phyloP scores from a whole-genome alignment of 2,329 filamentous ascomycete species.

The Knufia fluminis region DNA sequence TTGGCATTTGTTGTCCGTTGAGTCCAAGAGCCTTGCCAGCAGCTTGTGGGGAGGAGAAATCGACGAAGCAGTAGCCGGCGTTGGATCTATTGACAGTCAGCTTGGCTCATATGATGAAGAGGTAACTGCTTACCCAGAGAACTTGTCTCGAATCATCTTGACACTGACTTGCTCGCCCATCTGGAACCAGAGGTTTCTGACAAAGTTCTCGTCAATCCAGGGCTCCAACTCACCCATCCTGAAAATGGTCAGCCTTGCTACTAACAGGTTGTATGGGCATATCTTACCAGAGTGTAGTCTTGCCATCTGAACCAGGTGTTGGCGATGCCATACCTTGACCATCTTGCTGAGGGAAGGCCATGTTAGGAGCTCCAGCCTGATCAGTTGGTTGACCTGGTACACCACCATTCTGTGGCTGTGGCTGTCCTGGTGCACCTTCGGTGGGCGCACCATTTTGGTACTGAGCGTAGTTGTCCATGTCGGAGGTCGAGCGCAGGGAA shows the following conservation, averaged over 20 bases:
- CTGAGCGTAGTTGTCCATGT: conserved; percentile 57
- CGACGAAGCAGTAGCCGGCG: conserved; percentile 97
- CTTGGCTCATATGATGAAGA: conserved; percentile 5
- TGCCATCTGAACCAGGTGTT: conserved; percentile 43
- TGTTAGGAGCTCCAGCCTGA: conserved; percentile 39
- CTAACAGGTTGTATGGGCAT: conserved; percentile 3
- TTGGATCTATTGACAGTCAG: conserved; percentile 53
- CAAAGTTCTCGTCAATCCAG: conserved; percentile 99
- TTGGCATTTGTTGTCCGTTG: conserved; percentile 82
- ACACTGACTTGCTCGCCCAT: conserved; percentile 94
- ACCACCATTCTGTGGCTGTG: conserved; percentile 41
- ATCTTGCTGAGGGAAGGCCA: conserved; percentile 42
- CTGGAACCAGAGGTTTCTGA: conserved; percentile 88
- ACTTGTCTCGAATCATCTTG: conserved; percentile 99
- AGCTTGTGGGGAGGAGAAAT: conserved; percentile 73
- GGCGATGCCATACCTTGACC: conserved; percentile 35
- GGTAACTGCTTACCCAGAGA: conserved; percentile 65
- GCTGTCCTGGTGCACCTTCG: conserved; percentile 44
- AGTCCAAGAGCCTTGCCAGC: conserved; percentile 84
- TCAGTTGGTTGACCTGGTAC: conserved; percentile 41
- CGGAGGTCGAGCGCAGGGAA: conserved; percentile 24
- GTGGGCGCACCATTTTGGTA: conserved; percentile 52
- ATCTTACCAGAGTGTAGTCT: conserved; percentile 48
- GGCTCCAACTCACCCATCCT: conserved; percentile 99
- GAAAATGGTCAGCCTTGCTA: conserved; percentile 9